Evolutionary conservation across 2,329 filamentous ascomycete species (phyloP), one percentile per base, ranked within the genome.

Genomic region (Daldinia sp.): DNA sequence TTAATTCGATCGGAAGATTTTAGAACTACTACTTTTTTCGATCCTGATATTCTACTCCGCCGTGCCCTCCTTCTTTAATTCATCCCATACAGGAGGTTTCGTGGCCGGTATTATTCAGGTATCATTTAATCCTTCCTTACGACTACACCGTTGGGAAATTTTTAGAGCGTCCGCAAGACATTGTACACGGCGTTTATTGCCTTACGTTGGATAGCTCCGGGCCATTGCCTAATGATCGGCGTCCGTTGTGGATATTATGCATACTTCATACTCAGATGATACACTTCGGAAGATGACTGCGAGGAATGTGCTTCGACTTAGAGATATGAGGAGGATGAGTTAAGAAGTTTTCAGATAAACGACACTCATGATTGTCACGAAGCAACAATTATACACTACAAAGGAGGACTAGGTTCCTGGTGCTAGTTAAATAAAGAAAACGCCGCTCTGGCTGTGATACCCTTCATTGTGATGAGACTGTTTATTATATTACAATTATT

Each of bases 171-270:
- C 53, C 30, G 37, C n/a, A 35, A 65, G 64, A 58, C 64, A 70
- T 66, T 45, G 53, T 64, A 66, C 54, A 67, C 62, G 64, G 68
- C 61, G 62, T 68, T 64, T 55, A 7, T 54, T 64, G 63, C 60
- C 60, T 67, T 63, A 53, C 59, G 30, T 63, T 56, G 49, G 55
- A 66, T 49, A 58, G 59, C 59, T 54, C 50, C 25, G 23, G 50
- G 39, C 41, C 58, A 49, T 32, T 19, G 47, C 52, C 48, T 61
- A 61, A 63, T 62, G 37, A 19, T 27, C 49, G 61, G 43, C 41
- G 21, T 66, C 43, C 25, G 15, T 52, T 34, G 23, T 25, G 47
- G 55, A 50, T 56, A 64, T 63, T 35, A n/a, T 30, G 30, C 7
- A 66, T n/a, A n/a, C n/a, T n/a, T n/a, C 56, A 65, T 64, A 49